Base-by-base conservation (phyloP, 768 basidiomycete genomes). In the Boletus vinaceobasis region DNA sequence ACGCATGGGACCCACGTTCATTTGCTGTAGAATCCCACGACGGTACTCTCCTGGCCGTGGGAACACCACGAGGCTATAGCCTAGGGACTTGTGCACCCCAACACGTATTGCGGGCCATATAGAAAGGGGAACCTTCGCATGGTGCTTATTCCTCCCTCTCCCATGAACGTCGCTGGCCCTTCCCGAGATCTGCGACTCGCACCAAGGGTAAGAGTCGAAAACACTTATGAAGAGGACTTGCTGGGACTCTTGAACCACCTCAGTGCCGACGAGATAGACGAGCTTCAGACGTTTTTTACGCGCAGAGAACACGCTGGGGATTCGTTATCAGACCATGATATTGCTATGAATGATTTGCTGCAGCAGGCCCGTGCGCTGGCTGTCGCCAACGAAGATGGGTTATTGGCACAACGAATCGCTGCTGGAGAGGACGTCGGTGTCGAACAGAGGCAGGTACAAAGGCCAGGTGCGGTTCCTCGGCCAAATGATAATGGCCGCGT, bases 101-200 rank as follows among this genome's bases (percentile, higher is more conserved):
- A 4, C 56, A 58, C 57, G 57, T 59, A 57, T 50, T 1, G 10
- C 6, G 17, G 39, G 37, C 14, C 21, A 9, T 32, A 44, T 53
- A 65, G 50, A 29, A 29, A 50, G 13, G 27, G 5, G 5, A 17
- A 15, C 2, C 13, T 17, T 10, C 10, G 10, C 15, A 3, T 2
- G 13, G 50, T 50, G 48, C 42, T 40, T 43, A 49, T n/a, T 66
- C 56, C 5, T 49, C 57, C 48, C 51, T 50, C 48, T 43, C 37
- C 55, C 60, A 69, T 69, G 66, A 64, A 56, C 39, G 35, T 58
- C 43, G 61, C 64, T 23, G 67, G 66, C 35, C 66, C 67, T 40
- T 69, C 69, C 26, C 57, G 56, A 31, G 53, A 31, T 27, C 43
- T 19, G 14, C 32, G 56, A 7, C 29, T 32, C n/a, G 36, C 39